Evolutionary conservation across 2,329 filamentous ascomycete genomes (phyloP).

Genomic region (Pseudogymnoascus sp.): DNA sequence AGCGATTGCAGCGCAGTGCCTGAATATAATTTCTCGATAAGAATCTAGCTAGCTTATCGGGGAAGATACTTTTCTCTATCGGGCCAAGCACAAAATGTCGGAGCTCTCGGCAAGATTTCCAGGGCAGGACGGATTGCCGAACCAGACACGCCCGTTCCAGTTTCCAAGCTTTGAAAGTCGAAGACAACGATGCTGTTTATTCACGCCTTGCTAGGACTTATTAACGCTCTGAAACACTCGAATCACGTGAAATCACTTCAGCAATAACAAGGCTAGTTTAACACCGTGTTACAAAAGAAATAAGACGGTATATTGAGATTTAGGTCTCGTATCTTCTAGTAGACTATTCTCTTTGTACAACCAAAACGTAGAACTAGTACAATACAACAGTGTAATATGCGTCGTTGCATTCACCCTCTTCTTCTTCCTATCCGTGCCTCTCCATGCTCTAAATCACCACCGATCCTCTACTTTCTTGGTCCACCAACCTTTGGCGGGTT

Average conservation of each 20-base stretch:
- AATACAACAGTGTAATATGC: slow-evolving; percentile 15
- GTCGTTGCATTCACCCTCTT: slow-evolving; percentile 17
- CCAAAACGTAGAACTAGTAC: slow-evolving; percentile 26
- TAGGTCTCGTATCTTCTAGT: slow-evolving; percentile 7
- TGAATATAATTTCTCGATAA: slow-evolving; percentile 9
- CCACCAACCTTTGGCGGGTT: slow-evolving; percentile 52
- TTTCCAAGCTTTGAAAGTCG: not conserved
- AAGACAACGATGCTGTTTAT: not conserved
- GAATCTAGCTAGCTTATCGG: slow-evolving; percentile 9
- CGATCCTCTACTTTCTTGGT: slow-evolving; percentile 7
- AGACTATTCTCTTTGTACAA: slow-evolving; percentile 24
- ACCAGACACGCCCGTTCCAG: not conserved
- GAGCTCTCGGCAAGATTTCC: slow-evolving; percentile 8
- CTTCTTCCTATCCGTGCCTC: slow-evolving; percentile 19
- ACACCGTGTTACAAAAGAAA: slow-evolving; percentile 1
- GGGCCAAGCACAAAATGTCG: not conserved
- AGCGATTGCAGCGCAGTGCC: not conserved
- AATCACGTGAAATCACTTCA: not conserved
- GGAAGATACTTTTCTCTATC: slow-evolving; percentile 8
- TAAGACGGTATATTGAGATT: slow-evolving; percentile 9
- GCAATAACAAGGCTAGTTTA: not conserved
- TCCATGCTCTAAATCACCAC: slow-evolving; percentile 9
- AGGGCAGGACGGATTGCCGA: slow-evolving; percentile 4
- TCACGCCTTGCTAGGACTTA: not conserved
- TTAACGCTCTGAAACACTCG: not conserved